These are phyloP conservation scores for Saturnispora gosingensis DNA, from an alignment of 805 yeast species.

Conservation along the genomic window DNA sequence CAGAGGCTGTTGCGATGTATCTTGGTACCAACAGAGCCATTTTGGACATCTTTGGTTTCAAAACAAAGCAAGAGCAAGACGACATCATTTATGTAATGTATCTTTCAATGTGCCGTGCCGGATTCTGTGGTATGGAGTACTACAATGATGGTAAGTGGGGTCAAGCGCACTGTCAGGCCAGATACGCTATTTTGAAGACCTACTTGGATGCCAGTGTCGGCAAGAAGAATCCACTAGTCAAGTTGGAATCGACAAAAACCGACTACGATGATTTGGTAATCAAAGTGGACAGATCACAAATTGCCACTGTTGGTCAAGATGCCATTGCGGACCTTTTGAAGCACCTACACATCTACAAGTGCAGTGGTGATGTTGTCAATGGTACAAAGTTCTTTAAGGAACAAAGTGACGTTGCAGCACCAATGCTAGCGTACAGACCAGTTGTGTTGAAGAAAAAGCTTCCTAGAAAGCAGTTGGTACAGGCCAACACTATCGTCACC, in stretches of 20 bases:
- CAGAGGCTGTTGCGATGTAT: slow-evolving; percentile 82
- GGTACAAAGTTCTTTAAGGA: slow-evolving; percentile 59
- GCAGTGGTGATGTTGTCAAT: slow-evolving; percentile 58
- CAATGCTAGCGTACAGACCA: slow-evolving; percentile 56
- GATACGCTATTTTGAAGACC: slow-evolving; percentile 75
- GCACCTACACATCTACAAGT: slow-evolving; percentile 70
- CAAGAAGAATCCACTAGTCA: slow-evolving; percentile 37
- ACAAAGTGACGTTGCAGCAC: slow-evolving; percentile 59
- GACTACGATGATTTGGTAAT: slow-evolving; percentile 52
- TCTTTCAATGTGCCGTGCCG: slow-evolving; percentile 82
- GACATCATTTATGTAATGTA: slow-evolving; percentile 59
- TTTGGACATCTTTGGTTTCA: slow-evolving; percentile 65
- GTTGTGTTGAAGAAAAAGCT: slow-evolving; percentile 60
- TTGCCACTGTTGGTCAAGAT: slow-evolving; percentile 59
- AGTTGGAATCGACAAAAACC: slow-evolving; percentile 39
- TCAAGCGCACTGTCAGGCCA: slow-evolving; percentile 90
- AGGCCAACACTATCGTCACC: slow-evolving; percentile 56
- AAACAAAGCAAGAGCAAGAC: slow-evolving; percentile 46
- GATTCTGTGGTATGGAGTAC: slow-evolving; percentile 69
- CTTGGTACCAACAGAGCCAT: slow-evolving; percentile 60
- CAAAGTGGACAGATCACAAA: slow-evolving; percentile 50
- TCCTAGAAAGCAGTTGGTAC: slow-evolving; percentile 79
- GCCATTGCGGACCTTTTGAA: slow-evolving; percentile 64
- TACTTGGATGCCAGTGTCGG: slow-evolving; percentile 49
- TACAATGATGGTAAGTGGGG: slow-evolving; percentile 84